phyloP scores from a whole-genome alignment of 768 basidiomycete species.

The Podaxis sp. region DNA sequence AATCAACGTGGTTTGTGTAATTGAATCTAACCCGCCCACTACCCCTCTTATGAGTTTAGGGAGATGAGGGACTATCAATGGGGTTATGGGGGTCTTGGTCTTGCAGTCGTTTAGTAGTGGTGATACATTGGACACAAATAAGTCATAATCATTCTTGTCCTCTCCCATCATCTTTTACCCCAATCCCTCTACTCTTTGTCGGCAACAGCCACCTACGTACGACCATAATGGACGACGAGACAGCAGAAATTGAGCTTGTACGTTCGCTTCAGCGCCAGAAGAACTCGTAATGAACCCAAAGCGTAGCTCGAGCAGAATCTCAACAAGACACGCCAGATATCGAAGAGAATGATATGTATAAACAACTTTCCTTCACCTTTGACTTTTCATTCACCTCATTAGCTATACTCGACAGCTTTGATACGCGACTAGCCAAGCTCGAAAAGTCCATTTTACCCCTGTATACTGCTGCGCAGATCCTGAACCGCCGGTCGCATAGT shows the following conservation, averaged over 20 bases:
- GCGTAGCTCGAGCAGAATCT: constrained; percentile 82
- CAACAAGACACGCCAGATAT: constrained; percentile 80
- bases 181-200: too few relatives aligned
- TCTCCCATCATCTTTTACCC: neutral
- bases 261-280: neutral
- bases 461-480: constrained; percentile 71
- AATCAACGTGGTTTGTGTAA: too few relatives aligned
- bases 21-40: too few relatives aligned
- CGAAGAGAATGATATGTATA: constrained; percentile 82
- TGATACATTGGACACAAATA: too few relatives aligned
- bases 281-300: neutral
- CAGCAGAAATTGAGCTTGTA: constrained; percentile 74
- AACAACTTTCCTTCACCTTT: neutral
- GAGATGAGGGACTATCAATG: too few relatives aligned
- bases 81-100: too few relatives aligned
- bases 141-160: neutral
- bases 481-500: constrained; percentile 74
- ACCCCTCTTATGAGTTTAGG: too few relatives aligned
- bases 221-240: constrained; percentile 52
- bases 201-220: too few relatives aligned
- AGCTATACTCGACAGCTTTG: constrained; percentile 85
- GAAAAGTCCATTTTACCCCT: constrained; percentile 84
- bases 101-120: too few relatives aligned
- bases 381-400: constrained; percentile 25
- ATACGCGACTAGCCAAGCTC: constrained; percentile 73